phyloP scores from a whole-genome alignment of 805 yeast genomes.

The Kregervanrija fluxuum region DNA sequence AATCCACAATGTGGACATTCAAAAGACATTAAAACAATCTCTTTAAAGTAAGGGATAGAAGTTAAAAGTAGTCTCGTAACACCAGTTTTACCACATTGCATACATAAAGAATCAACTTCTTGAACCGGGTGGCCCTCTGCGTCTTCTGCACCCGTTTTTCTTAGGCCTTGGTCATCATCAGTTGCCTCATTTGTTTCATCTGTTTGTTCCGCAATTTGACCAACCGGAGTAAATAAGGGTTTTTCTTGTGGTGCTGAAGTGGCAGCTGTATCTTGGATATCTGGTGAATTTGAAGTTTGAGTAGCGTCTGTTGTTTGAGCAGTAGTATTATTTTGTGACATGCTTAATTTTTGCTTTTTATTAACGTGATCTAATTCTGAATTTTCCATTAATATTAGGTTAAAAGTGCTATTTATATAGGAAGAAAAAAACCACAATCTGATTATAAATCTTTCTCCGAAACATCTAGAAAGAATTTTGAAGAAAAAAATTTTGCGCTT shows the following conservation, averaged over 20 bases:
- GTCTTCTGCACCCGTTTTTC: constrained; percentile 70
- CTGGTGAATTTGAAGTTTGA: constrained; percentile 24
- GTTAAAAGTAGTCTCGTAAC: constrained; percentile 78
- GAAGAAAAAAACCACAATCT: background rate
- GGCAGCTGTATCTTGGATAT: constrained; percentile 9
- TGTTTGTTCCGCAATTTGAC: constrained; percentile 38
- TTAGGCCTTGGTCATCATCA: constrained; percentile 27
- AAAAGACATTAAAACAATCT: constrained; percentile 89
- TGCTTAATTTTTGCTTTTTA: constrained; percentile 24
- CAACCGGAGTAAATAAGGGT: constrained; percentile 50
- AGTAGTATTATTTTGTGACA: constrained; percentile 9
- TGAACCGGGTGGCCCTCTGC: constrained; percentile 91
- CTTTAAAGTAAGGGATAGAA: constrained; percentile 84
- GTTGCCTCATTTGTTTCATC: constrained; percentile 25
- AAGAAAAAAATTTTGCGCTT: background rate
- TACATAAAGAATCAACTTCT: constrained; percentile 90
- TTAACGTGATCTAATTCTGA: constrained; percentile 1
- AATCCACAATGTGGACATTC: constrained; percentile 93
- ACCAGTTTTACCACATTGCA: constrained; percentile 90
- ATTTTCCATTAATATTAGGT: too few species aligned
- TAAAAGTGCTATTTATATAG: background rate
- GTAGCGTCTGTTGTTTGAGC: background rate
- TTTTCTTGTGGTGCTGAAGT: constrained; percentile 21
- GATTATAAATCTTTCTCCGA: background rate
- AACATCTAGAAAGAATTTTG: background rate